Conservation (phyloP, 2,329 filamentous ascomycete species). For the Colletotrichum sidae region DNA sequence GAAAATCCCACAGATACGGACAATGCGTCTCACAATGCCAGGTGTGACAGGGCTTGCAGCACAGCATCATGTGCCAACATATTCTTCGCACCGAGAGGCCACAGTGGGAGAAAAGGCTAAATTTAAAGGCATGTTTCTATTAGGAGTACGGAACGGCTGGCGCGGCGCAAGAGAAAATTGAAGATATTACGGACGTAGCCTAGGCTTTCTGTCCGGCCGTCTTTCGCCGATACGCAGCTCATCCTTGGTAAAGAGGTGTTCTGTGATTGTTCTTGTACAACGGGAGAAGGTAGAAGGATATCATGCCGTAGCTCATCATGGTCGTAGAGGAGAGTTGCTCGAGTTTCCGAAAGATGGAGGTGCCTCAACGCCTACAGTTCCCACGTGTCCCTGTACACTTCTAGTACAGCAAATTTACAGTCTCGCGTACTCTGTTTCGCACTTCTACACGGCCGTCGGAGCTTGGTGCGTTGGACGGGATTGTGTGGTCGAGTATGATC, state of each 20-base stretch:
- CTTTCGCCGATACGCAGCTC: neutral
- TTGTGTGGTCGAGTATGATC: conserved; percentile 3
- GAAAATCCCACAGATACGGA: conserved; percentile 23
- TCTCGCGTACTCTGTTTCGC: conserved; percentile 5
- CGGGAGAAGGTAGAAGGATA: conserved; percentile 50
- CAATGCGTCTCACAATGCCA: neutral
- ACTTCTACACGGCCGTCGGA: neutral
- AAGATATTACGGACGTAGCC: conserved; percentile 4
- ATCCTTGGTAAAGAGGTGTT: neutral
- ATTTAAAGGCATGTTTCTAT: conserved; percentile 30
- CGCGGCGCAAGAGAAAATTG: conserved; percentile 12
- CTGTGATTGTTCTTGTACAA: conserved; percentile 27
- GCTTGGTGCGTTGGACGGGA: neutral
- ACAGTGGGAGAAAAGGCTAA: conserved; percentile 14
- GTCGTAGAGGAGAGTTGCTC: conserved; percentile 50
- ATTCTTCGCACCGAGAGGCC: neutral
- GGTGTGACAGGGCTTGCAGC: conserved; percentile 21
- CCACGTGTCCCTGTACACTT: conserved; percentile 26
- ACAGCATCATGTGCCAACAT: conserved; percentile 4
- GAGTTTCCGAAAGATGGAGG: conserved; percentile 4
- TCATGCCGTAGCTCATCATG: conserved; percentile 56
- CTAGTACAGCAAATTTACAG: conserved; percentile 31
- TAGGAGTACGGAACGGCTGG: conserved; percentile 28
- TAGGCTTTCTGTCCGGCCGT: neutral
- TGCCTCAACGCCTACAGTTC: conserved; percentile 16